Evolutionary conservation across 768 basidiomycete species (phyloP), one percentile per base, ranked within the genome.

Genomic region (Strobilomyces echinocephalus): DNA sequence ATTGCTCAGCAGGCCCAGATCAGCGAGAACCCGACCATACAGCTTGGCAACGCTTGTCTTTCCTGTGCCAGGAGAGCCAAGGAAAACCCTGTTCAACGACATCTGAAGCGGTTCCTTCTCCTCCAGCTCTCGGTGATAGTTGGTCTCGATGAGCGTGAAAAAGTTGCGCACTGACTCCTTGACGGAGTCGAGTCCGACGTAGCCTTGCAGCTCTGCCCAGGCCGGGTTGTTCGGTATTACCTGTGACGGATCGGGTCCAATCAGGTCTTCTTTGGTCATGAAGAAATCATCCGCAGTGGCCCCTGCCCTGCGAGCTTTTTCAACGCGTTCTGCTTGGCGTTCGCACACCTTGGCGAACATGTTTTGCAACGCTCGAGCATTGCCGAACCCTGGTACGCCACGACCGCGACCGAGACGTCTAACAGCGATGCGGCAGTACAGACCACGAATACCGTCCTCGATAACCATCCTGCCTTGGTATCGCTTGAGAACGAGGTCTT

Each of bases 31-130:
- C 52, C 77, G 76, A 1, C 86, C 86, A 57, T 87, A 88, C 5
- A 85, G 61, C 59, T 79, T 80, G 0, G 82, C 85, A 0, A 88
- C 85, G 0, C 82, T 82, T 1, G 85, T 88, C 63, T 87, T 88
- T 0, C 85, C 85, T 0, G 85, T 86, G 3, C 85, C 85, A 7
- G 85, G 85, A 11, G 79, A 79, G 1, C 86, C 86, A 28, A 84
- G 60, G 67, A 87, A 86, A 0, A 83, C 79, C 15, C 81, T 78
- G 55, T 87, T 86, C 54, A 87, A 73, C 9, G 83, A 79, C 39
- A 81, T 62, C 42, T 75, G 70, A 16, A 83, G 49, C 0, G 81
- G 82, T 30, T 79, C 72, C 59, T 76, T 70, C 57, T 87, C 84
- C 40, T 61, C 49, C 46, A 87, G 68, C 62, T 87, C 85, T 5